Evolutionary conservation across 352 stramenopile species (phyloP).

Genomic region (Pilasporangium apinafurcum): DNA sequence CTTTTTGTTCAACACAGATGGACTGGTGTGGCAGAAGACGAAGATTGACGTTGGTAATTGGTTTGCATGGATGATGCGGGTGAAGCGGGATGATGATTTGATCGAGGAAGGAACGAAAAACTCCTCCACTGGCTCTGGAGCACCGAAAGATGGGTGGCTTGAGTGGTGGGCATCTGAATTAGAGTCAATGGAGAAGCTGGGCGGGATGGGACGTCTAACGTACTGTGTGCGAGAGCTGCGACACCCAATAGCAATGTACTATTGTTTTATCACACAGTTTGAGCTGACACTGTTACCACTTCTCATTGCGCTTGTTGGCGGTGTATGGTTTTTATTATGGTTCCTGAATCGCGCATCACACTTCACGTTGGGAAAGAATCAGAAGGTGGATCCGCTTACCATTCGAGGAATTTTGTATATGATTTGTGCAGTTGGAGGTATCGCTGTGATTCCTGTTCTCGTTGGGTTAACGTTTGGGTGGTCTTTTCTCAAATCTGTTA

Average conservation of each 20-base stretch:
- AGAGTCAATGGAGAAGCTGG: constrained; percentile 62
- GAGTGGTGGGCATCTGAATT: constrained; percentile 72
- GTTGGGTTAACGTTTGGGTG: constrained; percentile 49
- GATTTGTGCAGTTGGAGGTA: constrained; percentile 50
- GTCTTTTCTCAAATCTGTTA: constrained; percentile 58
- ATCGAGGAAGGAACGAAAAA: constrained; percentile 24
- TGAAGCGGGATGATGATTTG: constrained; percentile 32
- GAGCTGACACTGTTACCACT: constrained; percentile 29
- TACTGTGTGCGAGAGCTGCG: constrained; percentile 78
- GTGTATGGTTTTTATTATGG: constrained; percentile 46
- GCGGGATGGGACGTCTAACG: constrained; percentile 59
- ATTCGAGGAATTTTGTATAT: constrained; percentile 73
- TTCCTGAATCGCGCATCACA: constrained; percentile 39
- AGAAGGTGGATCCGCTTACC: constrained; percentile 48
- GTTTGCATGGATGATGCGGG: constrained; percentile 83
- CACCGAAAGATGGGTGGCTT: constrained; percentile 63
- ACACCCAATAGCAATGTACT: constrained; percentile 77
- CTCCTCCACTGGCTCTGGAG: constrained; percentile 23
- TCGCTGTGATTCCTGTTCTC: constrained; percentile 45
- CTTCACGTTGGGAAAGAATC: constrained; percentile 40
- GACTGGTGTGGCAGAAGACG: constrained; percentile 78
- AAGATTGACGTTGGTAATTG: constrained; percentile 78
- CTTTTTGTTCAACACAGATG: constrained; percentile 88
- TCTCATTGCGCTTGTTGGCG: constrained; percentile 41
- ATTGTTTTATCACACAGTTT: constrained; percentile 75